Evolutionary conservation across 2,329 filamentous ascomycete genomes (phyloP).

Genomic region (Neocucurbitaria cava): DNA sequence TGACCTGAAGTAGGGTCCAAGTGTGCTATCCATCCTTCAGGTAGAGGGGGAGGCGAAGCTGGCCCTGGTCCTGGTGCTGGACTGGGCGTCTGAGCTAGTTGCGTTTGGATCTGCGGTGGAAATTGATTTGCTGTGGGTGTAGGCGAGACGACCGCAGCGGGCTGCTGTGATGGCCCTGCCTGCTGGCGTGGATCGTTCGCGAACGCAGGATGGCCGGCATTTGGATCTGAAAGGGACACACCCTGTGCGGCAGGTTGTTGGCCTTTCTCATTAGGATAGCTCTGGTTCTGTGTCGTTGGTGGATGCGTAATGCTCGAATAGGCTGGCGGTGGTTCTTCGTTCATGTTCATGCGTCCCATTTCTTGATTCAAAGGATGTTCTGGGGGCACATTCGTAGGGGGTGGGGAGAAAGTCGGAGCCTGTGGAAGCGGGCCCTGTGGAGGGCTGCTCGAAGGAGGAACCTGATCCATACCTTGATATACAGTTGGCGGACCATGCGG

Average conservation of each 20-base stretch:
- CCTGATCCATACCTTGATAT: constrained; percentile 83
- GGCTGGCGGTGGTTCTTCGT: constrained; percentile 89
- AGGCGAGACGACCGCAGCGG: constrained; percentile 34
- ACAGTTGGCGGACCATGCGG: constrained; percentile 90
- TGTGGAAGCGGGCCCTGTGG: constrained; percentile 42
- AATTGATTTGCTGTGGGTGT: constrained; percentile 39
- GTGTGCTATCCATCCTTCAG: constrained; percentile 98
- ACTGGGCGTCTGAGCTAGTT: constrained; percentile 48
- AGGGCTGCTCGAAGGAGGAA: constrained; percentile 55
- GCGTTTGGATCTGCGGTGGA: constrained; percentile 31
- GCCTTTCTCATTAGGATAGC: constrained; percentile 81
- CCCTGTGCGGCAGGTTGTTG: constrained; percentile 48
- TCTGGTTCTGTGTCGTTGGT: constrained; percentile 53
- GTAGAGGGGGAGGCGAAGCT: constrained; percentile 87
- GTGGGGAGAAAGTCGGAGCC: constrained; percentile 37
- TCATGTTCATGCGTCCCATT: constrained; percentile 79
- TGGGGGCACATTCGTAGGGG: constrained; percentile 33
- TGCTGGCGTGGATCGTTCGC: constrained; percentile 77
- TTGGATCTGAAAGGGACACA: constrained; percentile 47
- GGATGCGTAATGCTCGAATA: constrained; percentile 75
- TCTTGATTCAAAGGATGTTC: constrained; percentile 81
- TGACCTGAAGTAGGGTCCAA: constrained; percentile 94
- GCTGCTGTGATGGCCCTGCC: constrained; percentile 50
- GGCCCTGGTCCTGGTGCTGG: constrained; percentile 70
- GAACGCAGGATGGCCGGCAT: constrained; percentile 81